Evolutionary conservation across 1,284 basidiomycete genomes (phyloP), one percentile per base, ranked within the genome.

Genomic region (Waitea zeae): DNA sequence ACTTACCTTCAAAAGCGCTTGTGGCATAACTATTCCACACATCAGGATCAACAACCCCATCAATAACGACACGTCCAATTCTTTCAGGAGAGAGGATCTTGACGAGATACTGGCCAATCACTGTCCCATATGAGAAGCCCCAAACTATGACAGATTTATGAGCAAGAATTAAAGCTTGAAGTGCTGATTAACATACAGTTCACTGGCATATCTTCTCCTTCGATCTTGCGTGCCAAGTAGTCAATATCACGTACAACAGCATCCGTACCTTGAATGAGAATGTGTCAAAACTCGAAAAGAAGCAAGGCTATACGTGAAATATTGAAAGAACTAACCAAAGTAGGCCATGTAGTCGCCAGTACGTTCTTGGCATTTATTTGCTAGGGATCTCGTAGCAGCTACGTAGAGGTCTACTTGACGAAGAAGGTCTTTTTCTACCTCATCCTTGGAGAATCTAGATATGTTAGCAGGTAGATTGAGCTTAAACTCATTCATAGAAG

Each of bases 101-200:
- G 31, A 33, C 17, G 31, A 33, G 31, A 14, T 33, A 33, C 17
- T 33, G 31, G 15, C 39, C 39, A 19, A 40, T 27, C 3, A 38
- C 29, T 2, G 39, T 38, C 12, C 39, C 39, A 27, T 40, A 40
- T 2, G 24, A 30, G 32, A 40, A 40, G 22, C 39, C 39, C 36
- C 32, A 38, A 17, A 34, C 31, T 33, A 17, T 11, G 6, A 19
- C 7, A 17, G 29, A 30, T 15, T 7, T 11, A 26, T 9, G 9
- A n/a, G 24, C n/a, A n/a, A 9, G 7, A 26, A 26, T n/a, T 7
- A 26, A n/a, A 26, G 24, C n/a, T 26, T 9, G 32, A 13, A 24
- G 35, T 15, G 30, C 17, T 24, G 17, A 33, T 9, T 7, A 12
- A 7, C 31, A 7, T n/a, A 33, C 31, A 33, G 20, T 33, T 40